These are phyloP conservation scores for Tanacetum coccineum DNA, from an alignment of 129 eudicot species.

Conservation along the genomic window DNA sequence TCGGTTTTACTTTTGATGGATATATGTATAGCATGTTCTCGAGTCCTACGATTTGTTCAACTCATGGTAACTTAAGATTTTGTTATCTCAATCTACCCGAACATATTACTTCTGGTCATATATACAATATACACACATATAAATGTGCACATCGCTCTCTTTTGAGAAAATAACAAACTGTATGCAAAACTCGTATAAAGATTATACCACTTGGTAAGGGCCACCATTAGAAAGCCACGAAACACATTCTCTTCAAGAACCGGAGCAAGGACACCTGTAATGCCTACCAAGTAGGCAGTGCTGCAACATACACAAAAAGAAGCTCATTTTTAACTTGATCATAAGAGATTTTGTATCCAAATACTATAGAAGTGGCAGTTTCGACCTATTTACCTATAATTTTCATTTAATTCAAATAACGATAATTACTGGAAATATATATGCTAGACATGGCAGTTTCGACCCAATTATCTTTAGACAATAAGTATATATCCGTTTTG, in stretches of 20 bases:
- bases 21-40: too few relatives aligned
- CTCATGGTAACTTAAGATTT: too few relatives aligned
- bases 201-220: constrained; percentile 85
- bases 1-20: too few relatives aligned
- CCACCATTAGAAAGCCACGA: constrained; percentile 93
- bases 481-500: not conserved
- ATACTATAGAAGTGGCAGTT: not conserved
- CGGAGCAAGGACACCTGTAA: constrained; percentile 95
- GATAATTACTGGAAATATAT: not conserved
- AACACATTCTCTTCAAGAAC: constrained; percentile 97
- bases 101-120: not conserved
- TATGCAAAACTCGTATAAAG: constrained; percentile 12
- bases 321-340: constrained; percentile 4
- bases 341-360: not conserved
- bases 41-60: too few relatives aligned
- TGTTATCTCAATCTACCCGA: too few relatives aligned
- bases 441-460: not conserved
- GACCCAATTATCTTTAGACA: not conserved
- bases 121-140: not conserved
- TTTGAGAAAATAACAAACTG: not conserved
- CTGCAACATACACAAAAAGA: constrained; percentile 39
- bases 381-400: not conserved
- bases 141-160: not conserved
- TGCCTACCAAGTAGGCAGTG: constrained; percentile 77
- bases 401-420: not conserved